Base-by-base conservation (phyloP, 2,329 filamentous ascomycete species). In the Aspergillus chevalieri region DNA sequence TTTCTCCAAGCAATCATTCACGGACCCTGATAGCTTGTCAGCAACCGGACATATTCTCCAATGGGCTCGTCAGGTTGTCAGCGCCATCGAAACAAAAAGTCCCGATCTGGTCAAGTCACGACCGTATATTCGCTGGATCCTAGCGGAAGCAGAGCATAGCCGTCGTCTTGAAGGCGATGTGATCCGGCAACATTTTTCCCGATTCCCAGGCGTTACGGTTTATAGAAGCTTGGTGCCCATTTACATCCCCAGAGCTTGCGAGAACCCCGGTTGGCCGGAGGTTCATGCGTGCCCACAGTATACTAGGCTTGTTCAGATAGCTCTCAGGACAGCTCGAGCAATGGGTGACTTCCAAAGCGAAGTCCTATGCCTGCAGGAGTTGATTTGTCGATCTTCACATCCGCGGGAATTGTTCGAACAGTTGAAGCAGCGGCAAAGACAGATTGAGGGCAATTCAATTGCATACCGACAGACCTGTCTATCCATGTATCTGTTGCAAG, bases 231-330 rank as follows among this genome's bases (percentile, higher is more conserved):
- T n/a, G 34, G 19, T 50, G 15, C 48, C 48, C 6, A 17, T 26
- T 7, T 47, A 50, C 10, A 44, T 50, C 41, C 48, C 48, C 3
- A n/a, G 9, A 8, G 28, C 10, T 3, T 38, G 36, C 14, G 48
- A 50, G 15, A 50, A 44, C 17, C 22, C 45, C 26, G 44, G 48
- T 38, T 50, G 48, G 48, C 48, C 44, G 12, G 33, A 36, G 14
- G 12, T 36, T 9, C n/a, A 17, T 38, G 22, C 39, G 24, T 22
- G 41, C 21, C 38, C 44, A 28, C 14, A 21, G 36, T 47, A 47
- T 15, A 47, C n/a, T 38, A 30, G 43, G 3, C 7, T 19, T 6
- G 34, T 50, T 6, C 10, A 47, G 19, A 24, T 28, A 15, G 21
- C 28, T 6, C 22, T 50, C 24, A 24, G 28, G 3, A 22, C 44